A percentile compares a stretch with the other conserved stretches of the same genome.
These are phyloP conservation scores for Marsdenia floribunda DNA, from an alignment of 257 asterid species.

Conservation along the genomic window DNA sequence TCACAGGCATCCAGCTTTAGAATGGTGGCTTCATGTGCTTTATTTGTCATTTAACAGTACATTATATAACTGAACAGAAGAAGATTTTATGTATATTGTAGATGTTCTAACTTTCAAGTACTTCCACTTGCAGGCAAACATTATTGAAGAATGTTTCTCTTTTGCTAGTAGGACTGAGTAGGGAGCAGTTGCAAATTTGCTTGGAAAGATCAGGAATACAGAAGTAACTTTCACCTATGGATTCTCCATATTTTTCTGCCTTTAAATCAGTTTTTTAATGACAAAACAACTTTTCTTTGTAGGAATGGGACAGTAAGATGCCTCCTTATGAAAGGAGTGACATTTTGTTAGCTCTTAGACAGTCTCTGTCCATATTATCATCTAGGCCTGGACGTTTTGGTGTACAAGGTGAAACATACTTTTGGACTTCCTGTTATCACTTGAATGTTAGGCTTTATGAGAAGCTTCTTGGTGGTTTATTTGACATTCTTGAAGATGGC, in stretches of 20 bases:
- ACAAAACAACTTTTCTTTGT: slow-evolving; percentile 20
- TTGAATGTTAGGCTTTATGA: slow-evolving; percentile 77
- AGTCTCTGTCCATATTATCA: slow-evolving; percentile 52
- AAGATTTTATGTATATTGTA: slow-evolving; percentile 20
- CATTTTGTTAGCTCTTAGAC: slow-evolving; percentile 58
- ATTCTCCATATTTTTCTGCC: slow-evolving; percentile 14
- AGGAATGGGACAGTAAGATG: slow-evolving; percentile 89
- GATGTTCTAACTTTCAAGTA: slow-evolving; percentile 24
- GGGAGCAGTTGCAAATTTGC: slow-evolving; percentile 42
- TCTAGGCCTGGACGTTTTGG: slow-evolving; percentile 72
- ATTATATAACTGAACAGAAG: background rate
- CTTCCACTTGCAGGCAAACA: slow-evolving; percentile 52
- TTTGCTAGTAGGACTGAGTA: slow-evolving; percentile 47
- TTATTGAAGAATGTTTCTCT: slow-evolving; percentile 70
- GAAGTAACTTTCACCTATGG: slow-evolving; percentile 42
- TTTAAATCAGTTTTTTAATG: slow-evolving; percentile 13
- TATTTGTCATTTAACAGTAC: background rate
- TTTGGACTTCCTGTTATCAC: slow-evolving; percentile 82
- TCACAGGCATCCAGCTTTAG: background rate
- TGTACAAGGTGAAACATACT: slow-evolving; percentile 74
- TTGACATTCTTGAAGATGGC: slow-evolving; percentile 89
- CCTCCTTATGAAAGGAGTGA: slow-evolving; percentile 70
- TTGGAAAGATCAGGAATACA: slow-evolving; percentile 62
- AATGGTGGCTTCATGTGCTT: background rate
- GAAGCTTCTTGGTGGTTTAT: slow-evolving; percentile 75